phyloP scores from a whole-genome alignment of 2,329 filamentous ascomycete genomes.

The Beauveria medogensis region DNA sequence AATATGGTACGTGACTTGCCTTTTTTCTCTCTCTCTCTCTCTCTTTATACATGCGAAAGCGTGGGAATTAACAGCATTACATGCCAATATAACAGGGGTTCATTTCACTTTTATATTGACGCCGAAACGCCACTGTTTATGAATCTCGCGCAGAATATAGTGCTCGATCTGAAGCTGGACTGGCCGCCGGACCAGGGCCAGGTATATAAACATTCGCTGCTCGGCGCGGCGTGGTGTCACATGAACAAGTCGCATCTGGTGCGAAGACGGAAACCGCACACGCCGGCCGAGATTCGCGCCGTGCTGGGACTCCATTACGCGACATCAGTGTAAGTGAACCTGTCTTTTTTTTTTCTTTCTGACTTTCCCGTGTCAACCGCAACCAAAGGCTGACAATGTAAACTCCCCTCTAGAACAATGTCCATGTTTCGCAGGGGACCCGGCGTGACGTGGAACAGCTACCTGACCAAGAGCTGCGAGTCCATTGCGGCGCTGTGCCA shows the following conservation, averaged over 20 bases:
- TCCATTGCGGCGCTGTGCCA: slow-evolving; percentile 1
- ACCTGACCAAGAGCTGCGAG: slow-evolving; percentile 5
- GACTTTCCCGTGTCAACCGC: not conserved
- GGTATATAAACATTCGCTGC: not conserved
- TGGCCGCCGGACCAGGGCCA: slow-evolving; percentile 1
- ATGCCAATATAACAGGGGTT: slow-evolving; percentile 20
- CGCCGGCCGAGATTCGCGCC: slow-evolving; percentile 3
- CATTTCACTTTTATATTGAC: slow-evolving; percentile 24
- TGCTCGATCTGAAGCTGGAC: slow-evolving; percentile 4
- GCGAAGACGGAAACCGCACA: not conserved
- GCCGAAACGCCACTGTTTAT: not conserved
- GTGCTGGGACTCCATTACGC: slow-evolving; percentile 2
- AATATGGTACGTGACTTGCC: slow-evolving; percentile 19
- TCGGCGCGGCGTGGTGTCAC: slow-evolving; percentile 7
- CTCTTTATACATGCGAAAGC: no score
- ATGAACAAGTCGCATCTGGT: slow-evolving; percentile 8
- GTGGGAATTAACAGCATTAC: no score
- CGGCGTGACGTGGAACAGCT: not conserved
- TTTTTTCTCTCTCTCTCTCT: not conserved
- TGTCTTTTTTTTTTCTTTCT: no score
- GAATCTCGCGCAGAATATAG: not conserved
- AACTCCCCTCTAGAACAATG: not conserved
- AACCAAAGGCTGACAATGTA: not conserved
- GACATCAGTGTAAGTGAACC: not conserved
- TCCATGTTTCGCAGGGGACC: slow-evolving; percentile 7